phyloP scores from a whole-genome alignment of 768 basidiomycete genomes.

The Macrolepiota albuminosa region DNA sequence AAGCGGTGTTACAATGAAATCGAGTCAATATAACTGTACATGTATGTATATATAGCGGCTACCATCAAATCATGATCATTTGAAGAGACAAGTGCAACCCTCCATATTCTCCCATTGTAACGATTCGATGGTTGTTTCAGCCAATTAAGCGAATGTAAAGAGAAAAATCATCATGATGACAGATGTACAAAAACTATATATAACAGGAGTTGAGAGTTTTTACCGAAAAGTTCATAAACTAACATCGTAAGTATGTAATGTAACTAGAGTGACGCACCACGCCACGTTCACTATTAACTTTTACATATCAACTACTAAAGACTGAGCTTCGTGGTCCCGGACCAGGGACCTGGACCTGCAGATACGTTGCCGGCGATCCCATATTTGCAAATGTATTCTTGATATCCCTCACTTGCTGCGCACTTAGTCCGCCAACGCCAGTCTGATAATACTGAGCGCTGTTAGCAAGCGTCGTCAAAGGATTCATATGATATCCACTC shows the following conservation, averaged over 20 bases:
- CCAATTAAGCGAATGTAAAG: background rate
- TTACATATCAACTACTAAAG: slow-evolving; percentile 10
- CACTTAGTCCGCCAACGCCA: slow-evolving; percentile 37
- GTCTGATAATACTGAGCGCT: slow-evolving; percentile 25
- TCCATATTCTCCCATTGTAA: too few species aligned
- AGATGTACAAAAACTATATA: slow-evolving; percentile 2
- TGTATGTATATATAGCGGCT: too few species aligned
- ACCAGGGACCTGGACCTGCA: slow-evolving; percentile 14
- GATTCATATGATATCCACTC: slow-evolving; percentile 47
- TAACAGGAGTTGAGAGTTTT: background rate
- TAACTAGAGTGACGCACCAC: background rate
- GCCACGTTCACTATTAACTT: background rate
- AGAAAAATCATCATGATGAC: slow-evolving; percentile 1
- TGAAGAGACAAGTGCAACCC: too few species aligned
- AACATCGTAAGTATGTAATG: slow-evolving; percentile 2
- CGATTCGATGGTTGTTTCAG: too few species aligned
- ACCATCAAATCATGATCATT: too few species aligned
- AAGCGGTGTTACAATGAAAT: too few species aligned
- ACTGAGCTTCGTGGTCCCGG: slow-evolving; percentile 13
- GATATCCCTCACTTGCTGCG: slow-evolving; percentile 57
- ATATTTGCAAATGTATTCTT: slow-evolving; percentile 50
- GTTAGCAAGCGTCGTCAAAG: slow-evolving; percentile 35
- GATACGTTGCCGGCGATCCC: slow-evolving; percentile 23
- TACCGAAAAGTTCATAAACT: background rate
- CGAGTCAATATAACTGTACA: too few species aligned